phyloP scores from a whole-genome alignment of 257 asterid genomes.

The Fraxinus excelsior region DNA sequence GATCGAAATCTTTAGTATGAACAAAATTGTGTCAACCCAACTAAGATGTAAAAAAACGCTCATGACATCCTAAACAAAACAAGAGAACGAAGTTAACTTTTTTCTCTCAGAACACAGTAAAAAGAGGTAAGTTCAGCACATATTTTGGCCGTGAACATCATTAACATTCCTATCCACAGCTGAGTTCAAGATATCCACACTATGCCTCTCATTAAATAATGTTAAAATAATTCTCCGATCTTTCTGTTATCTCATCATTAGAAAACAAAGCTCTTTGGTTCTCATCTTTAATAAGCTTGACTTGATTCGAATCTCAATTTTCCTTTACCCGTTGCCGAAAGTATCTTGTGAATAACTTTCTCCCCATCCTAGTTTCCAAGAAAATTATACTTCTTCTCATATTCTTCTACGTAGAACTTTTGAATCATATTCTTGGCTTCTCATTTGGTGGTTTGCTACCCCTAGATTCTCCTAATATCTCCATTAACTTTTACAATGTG shows the following conservation, averaged over 20 bases:
- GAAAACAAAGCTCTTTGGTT: not conserved
- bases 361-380: not conserved
- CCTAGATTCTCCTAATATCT: not conserved
- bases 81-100: not conserved
- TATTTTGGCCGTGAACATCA: not conserved
- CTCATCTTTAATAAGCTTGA: not conserved
- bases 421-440: not conserved
- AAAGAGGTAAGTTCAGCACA: not conserved
- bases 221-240: too few species aligned
- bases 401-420: not conserved
- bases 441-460: not conserved
- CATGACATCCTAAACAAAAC: not conserved
- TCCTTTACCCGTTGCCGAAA: not conserved
- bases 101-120: not conserved
- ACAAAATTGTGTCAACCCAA: conserved; percentile 12
- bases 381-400: not conserved
- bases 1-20: conserved; percentile 2
- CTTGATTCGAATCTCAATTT: not conserved
- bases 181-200: too few species aligned
- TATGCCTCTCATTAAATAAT: too few species aligned
- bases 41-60: not conserved
- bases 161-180: too few species aligned
- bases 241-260: not conserved
- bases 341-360: not conserved
- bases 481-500: not conserved